phyloP scores from a whole-genome alignment of 1,139 yeast genomes.

The Trichomonascaceae sp. region DNA sequence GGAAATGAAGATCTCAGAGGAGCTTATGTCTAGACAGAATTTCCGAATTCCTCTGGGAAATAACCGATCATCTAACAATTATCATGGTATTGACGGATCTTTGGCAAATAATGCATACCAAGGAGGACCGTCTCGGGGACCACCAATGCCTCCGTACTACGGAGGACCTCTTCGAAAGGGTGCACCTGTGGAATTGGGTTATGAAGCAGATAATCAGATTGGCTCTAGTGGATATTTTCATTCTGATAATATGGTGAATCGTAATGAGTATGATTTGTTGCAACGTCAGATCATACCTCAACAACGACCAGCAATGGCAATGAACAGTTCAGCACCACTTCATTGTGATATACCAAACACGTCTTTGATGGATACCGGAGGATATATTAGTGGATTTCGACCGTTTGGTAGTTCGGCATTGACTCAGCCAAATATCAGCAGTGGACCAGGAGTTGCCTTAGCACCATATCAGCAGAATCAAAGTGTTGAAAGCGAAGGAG shows the following conservation, averaged over 20 bases:
- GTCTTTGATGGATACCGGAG: constrained; percentile 2
- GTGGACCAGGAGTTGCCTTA: constrained; percentile 7
- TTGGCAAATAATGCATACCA: neutral
- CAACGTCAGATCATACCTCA: constrained; percentile 14
- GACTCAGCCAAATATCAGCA: constrained; percentile 13
- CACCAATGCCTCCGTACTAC: constrained; percentile 3
- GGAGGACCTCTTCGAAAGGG: constrained; percentile 3
- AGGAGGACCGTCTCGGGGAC: neutral
- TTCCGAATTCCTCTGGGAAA: constrained; percentile 38
- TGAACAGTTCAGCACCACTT: neutral
- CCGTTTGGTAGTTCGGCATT: constrained; percentile 19
- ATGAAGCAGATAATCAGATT: constrained; percentile 6
- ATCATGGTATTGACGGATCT: neutral
- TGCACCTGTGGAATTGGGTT: constrained; percentile 1
- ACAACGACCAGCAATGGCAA: constrained; percentile 6
- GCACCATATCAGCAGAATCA: constrained; percentile 5
- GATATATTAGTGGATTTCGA: constrained; percentile 18
- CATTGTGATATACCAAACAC: neutral
- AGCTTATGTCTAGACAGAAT: constrained; percentile 56
- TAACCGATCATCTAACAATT: neutral
- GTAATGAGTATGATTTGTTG: constrained; percentile 1
- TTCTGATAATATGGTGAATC: constrained; percentile 1
- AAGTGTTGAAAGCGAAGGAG: neutral
- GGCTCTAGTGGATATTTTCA: neutral
- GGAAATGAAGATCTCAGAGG: constrained; percentile 49